phyloP scores from a whole-genome alignment of 2,329 filamentous ascomycete genomes.

The Bipolaris zeicola region DNA sequence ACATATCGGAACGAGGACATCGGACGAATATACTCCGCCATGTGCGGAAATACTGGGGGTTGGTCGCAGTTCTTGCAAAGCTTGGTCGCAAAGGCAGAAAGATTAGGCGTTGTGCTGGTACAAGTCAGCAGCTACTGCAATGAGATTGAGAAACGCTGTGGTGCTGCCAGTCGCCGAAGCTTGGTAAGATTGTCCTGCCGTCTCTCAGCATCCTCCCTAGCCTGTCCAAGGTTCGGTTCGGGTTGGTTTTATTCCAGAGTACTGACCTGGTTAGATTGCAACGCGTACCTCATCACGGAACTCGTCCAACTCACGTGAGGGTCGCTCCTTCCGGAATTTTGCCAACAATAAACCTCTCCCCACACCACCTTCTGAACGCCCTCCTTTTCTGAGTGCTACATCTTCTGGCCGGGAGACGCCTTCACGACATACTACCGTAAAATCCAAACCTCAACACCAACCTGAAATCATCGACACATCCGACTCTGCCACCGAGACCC shows the following conservation, averaged over 20 bases:
- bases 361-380: constrained; percentile 38
- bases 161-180: constrained; percentile 78
- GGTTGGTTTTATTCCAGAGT: neutral
- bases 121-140: constrained; percentile 77
- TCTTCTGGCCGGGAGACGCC: constrained; percentile 21
- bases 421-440: constrained; percentile 23
- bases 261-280: constrained; percentile 39
- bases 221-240: neutral
- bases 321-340: constrained; percentile 40
- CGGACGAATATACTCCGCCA: constrained; percentile 79
- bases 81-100: constrained; percentile 73
- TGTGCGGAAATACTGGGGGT: constrained; percentile 90
- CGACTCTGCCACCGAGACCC: constrained; percentile 27
- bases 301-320: constrained; percentile 43
- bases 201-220: neutral
- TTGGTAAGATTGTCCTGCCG: constrained; percentile 60
- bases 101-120: constrained; percentile 71
- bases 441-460: constrained; percentile 23
- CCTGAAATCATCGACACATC: constrained; percentile 25
- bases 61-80: constrained; percentile 83
- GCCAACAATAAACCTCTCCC: constrained; percentile 46
- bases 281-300: constrained; percentile 48
- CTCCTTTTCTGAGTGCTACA: constrained; percentile 31
- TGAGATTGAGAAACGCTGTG: constrained; percentile 85
- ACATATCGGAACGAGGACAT: constrained; percentile 65